Conservation (phyloP, 2,329 filamentous ascomycete genomes). For the Trichoderma atrobrunneum region DNA sequence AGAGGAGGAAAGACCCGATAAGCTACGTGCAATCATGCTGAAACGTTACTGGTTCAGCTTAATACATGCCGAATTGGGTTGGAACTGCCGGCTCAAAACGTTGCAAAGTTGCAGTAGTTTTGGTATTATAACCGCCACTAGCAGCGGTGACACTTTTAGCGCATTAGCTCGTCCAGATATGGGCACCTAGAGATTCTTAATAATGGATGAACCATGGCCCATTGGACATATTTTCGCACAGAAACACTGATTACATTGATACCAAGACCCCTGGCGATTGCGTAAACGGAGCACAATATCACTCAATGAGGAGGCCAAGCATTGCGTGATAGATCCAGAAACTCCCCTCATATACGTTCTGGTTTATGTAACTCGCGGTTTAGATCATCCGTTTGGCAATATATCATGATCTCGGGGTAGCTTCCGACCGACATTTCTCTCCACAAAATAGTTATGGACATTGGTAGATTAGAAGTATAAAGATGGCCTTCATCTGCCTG, state of each 20-base stretch:
- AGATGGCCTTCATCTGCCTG: neutral
- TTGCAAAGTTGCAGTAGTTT: neutral
- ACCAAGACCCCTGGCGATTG: neutral
- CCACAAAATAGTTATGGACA: neutral
- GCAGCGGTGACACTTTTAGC: neutral
- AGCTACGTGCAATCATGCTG: neutral
- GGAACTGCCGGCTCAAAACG: neutral
- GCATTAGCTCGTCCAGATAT: neutral
- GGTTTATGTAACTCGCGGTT: neutral
- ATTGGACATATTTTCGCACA: neutral
- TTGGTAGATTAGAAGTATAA: neutral
- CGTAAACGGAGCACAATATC: slow-evolving; percentile 1
- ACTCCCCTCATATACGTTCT: neutral
- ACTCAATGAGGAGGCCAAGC: slow-evolving; percentile 6
- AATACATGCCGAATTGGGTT: neutral
- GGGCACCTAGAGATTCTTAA: neutral
- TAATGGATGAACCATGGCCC: neutral
- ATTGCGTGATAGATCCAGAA: slow-evolving; percentile 1
- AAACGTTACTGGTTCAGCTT: neutral
- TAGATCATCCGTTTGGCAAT: neutral
- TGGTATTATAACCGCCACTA: neutral
- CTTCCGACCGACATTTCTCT: neutral
- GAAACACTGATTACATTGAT: neutral
- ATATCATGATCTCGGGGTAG: neutral
- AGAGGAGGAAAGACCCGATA: neutral